Percentiles rank a stretch among this genome's conserved stretches.
These are phyloP conservation scores for Aspergillus avenaceus DNA, from an alignment of 495 filamentous ascomycete genomes.

Conservation along the genomic window DNA sequence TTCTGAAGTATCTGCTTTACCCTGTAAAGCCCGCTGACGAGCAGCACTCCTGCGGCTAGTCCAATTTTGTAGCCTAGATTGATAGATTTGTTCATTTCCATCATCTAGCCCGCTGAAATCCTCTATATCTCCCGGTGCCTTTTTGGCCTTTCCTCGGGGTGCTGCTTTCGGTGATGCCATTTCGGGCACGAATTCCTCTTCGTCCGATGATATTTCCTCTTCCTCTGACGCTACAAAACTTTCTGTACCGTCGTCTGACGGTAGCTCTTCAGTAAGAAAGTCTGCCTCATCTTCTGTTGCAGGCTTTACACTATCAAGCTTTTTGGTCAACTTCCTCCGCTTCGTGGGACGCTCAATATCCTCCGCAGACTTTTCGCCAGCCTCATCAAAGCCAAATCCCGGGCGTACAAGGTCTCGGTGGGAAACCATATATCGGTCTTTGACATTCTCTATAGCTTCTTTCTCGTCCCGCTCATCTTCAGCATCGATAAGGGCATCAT, in stretches of 20 bases:
- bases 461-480: constrained; percentile 63
- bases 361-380: constrained; percentile 23
- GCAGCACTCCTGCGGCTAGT: constrained; percentile 62
- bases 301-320: background rate
- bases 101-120: constrained; percentile 82
- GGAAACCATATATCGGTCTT: constrained; percentile 50
- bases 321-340: constrained; percentile 29
- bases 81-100: constrained; percentile 82
- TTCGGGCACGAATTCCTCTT: constrained; percentile 32
- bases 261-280: constrained; percentile 36
- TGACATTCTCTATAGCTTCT: constrained; percentile 44
- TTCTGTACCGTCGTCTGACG: constrained; percentile 41
- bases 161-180: constrained; percentile 21
- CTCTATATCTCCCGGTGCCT: constrained; percentile 46
- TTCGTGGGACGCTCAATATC: constrained; percentile 33
- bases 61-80: constrained; percentile 73
- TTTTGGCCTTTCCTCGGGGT: constrained; percentile 37
- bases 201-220: constrained; percentile 25
- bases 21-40: constrained; percentile 42
- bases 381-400: constrained; percentile 62
- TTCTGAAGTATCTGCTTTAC: constrained; percentile 17
- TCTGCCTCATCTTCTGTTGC: constrained; percentile 18
- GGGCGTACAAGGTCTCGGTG: constrained; percentile 80
- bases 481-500: constrained; percentile 70
- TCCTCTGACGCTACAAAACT: constrained; percentile 36